Evolutionary conservation across 352 stramenopile genomes (phyloP).

Genomic region (Globisporangium alternatum): DNA sequence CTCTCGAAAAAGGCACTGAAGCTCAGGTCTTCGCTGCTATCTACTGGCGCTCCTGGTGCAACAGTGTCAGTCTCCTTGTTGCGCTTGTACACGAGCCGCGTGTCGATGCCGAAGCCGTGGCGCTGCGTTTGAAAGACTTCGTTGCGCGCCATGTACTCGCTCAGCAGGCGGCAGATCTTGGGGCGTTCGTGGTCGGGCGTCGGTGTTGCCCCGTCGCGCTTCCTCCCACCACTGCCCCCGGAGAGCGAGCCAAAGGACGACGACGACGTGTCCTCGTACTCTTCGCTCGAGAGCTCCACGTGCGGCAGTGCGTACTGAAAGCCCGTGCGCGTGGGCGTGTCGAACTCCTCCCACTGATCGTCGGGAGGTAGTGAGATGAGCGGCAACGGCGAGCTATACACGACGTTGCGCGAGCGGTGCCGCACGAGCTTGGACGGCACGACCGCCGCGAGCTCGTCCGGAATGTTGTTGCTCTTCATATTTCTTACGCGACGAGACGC

Average conservation of each 20-base stretch:
- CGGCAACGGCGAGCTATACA: slow-evolving; percentile 46
- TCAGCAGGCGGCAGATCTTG: slow-evolving; percentile 39
- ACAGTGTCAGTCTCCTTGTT: slow-evolving; percentile 33
- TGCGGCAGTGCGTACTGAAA: slow-evolving; percentile 56
- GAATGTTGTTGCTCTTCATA: background rate
- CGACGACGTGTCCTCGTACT: slow-evolving; percentile 22
- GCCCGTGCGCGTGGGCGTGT: slow-evolving; percentile 51
- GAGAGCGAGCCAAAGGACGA: slow-evolving; percentile 2
- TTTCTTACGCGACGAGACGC: background rate
- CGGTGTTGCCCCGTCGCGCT: background rate
- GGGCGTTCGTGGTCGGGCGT: slow-evolving; percentile 21
- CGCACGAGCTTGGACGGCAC: slow-evolving; percentile 24
- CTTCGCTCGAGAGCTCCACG: slow-evolving; percentile 35
- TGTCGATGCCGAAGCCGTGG: slow-evolving; percentile 60
- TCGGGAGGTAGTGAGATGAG: slow-evolving; percentile 65
- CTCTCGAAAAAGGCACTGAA: slow-evolving; percentile 77
- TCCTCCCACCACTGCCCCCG: slow-evolving; percentile 4
- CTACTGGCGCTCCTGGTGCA: slow-evolving; percentile 1
- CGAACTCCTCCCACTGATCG: slow-evolving; percentile 68
- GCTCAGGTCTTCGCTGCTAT: slow-evolving; percentile 31
- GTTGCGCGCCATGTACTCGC: slow-evolving; percentile 74
- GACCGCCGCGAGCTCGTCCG: background rate
- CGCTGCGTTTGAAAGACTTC: slow-evolving; percentile 54
- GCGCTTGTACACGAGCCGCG: slow-evolving; percentile 63
- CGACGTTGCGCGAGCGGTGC: slow-evolving; percentile 39